These are phyloP conservation scores for Alternaria novae-zelandiae DNA, from an alignment of 2,329 filamentous ascomycete genomes.

Conservation along the genomic window DNA sequence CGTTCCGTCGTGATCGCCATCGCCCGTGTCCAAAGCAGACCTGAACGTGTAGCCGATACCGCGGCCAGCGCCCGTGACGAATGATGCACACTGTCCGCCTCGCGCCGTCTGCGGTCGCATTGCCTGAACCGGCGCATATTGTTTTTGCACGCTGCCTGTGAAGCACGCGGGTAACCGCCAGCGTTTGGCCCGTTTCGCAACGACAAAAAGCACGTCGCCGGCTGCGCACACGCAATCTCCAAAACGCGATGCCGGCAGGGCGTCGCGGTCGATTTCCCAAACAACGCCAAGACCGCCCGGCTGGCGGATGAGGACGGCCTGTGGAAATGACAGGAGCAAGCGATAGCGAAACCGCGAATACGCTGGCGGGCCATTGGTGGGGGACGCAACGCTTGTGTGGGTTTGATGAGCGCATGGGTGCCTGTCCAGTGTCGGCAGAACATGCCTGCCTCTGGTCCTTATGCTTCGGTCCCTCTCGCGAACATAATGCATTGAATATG, in stretches of 20 bases:
- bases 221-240: slow-evolving; percentile 36
- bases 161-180: slow-evolving; percentile 45
- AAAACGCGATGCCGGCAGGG: slow-evolving; percentile 27
- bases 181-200: slow-evolving; percentile 45
- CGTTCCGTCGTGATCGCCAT: slow-evolving; percentile 28
- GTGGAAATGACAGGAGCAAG: slow-evolving; percentile 44
- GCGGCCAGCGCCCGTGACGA: slow-evolving; percentile 17
- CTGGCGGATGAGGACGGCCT: slow-evolving; percentile 27
- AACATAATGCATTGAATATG: slow-evolving; percentile 20
- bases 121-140: slow-evolving; percentile 16
- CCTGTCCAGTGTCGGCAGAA: slow-evolving; percentile 33
- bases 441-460: slow-evolving; percentile 25
- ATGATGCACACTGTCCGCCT: slow-evolving; percentile 22
- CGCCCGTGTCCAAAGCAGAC: slow-evolving; percentile 36
- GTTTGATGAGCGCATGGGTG: slow-evolving; percentile 48
- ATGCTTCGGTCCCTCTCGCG: slow-evolving; percentile 13
- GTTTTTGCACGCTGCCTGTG: slow-evolving; percentile 18
- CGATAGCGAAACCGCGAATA: slow-evolving; percentile 38
- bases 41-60: slow-evolving; percentile 26
- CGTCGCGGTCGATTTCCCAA: slow-evolving; percentile 36
- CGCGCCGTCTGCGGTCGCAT: slow-evolving; percentile 23
- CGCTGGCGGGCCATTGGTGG: slow-evolving; percentile 38
- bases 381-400: slow-evolving; percentile 23
- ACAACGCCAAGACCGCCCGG: slow-evolving; percentile 42
- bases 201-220: slow-evolving; percentile 17